Evolutionary conservation across 345 rosid genomes (phyloP).

Genomic region (Gossypium stocksii): DNA sequence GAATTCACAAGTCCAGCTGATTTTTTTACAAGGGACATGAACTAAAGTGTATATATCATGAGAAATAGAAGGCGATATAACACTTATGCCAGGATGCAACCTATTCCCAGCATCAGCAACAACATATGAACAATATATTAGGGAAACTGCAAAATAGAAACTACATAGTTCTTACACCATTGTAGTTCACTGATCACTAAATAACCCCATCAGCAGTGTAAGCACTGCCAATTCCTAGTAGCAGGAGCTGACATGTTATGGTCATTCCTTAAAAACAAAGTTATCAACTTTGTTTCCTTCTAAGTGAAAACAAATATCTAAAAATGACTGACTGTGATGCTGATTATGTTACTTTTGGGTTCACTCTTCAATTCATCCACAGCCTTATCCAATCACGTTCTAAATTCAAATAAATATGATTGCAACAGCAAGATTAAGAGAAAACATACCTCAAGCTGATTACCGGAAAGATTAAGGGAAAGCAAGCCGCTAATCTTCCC

Average conservation of each 20-base stretch:
- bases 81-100: too few species aligned
- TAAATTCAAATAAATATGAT: not conserved
- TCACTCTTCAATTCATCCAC: not conserved
- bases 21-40: not conserved
- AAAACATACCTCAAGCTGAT: constrained; percentile 65
- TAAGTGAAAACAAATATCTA: too few species aligned
- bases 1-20: not conserved
- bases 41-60: not conserved
- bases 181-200: not conserved
- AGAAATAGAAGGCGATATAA: not conserved
- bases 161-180: not conserved
- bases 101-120: too few species aligned
- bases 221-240: not conserved
- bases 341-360: not conserved
- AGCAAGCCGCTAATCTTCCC: constrained; percentile 60
- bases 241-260: not conserved
- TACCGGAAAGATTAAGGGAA: constrained; percentile 59
- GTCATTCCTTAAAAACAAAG: not conserved
- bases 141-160: not conserved
- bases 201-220: not conserved
- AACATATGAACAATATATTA: not conserved
- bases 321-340: too few species aligned
- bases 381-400: not conserved
- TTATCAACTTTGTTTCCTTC: not conserved
- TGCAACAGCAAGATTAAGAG: not conserved